Percentiles rank a stretch among this genome's conserved stretches.
phyloP scores from a whole-genome alignment of 148 eudicot genomes.

The Cornus suecica region DNA sequence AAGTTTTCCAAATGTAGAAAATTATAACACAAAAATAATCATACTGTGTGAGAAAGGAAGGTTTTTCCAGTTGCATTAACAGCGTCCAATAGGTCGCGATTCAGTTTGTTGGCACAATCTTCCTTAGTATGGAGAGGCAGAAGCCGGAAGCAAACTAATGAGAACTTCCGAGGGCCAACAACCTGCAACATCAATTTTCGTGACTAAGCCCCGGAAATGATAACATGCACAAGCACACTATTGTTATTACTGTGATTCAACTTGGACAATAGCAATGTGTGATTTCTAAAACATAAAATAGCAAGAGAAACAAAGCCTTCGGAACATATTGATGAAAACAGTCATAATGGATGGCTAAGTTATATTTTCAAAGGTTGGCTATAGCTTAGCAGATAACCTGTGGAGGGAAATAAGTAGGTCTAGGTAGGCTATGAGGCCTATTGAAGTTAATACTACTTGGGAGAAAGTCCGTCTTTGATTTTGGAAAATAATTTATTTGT shows the following conservation, averaged over 20 bases:
- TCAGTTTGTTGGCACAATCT: conserved; percentile 49
- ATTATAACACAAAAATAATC: conserved; percentile 2
- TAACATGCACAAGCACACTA: neutral
- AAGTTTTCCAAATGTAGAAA: neutral
- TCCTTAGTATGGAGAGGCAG: conserved; percentile 41
- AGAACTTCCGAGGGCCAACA: conserved; percentile 65
- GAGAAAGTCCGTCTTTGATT: too few species aligned
- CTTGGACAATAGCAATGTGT: neutral
- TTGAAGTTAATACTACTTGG: too few species aligned
- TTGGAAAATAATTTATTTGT: too few species aligned
- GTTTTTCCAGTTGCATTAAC: conserved; percentile 77
- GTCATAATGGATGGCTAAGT: too few species aligned
- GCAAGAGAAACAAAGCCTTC: too few species aligned
- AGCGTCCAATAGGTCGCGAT: conserved; percentile 69
- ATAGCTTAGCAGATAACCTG: too few species aligned
- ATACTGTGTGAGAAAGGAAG: conserved; percentile 86
- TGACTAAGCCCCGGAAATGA: conserved; percentile 9
- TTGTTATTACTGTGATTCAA: neutral
- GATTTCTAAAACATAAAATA: neutral
- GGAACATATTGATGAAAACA: too few species aligned
- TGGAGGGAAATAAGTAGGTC: too few species aligned
- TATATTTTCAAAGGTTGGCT: too few species aligned
- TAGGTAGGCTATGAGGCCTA: too few species aligned
- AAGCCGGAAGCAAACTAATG: conserved; percentile 85
- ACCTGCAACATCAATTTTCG: conserved; percentile 43